Conservation (phyloP, 192 early-diverging fungal genomes). For the Chytriomyces hyalinus region DNA sequence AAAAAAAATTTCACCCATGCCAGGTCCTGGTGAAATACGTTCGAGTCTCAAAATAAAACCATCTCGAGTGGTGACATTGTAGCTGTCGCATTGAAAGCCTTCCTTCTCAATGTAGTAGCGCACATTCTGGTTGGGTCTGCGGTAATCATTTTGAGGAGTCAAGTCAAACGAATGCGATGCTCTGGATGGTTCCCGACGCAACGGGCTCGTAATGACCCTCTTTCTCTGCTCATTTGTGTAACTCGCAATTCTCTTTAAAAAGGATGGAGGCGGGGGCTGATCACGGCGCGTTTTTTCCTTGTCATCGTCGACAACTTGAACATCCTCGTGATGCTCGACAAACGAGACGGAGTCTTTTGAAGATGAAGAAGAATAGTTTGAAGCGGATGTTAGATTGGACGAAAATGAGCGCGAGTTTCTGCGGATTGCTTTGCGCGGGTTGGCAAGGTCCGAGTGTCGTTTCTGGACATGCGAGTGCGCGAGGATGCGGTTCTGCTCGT, state of each 20-base stretch:
- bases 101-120: constrained; percentile 23
- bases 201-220: neutral
- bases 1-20: neutral
- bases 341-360: neutral
- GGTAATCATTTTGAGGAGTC: neutral
- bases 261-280: neutral
- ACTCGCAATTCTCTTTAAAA: constrained; percentile 27
- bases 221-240: constrained; percentile 4
- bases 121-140: constrained; percentile 13
- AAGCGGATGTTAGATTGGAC: neutral
- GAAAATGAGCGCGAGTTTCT: neutral
- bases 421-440: constrained; percentile 14
- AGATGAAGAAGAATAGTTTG: too few relatives aligned
- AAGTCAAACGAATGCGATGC: neutral
- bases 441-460: neutral
- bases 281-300: neutral
- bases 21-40: constrained; percentile 3
- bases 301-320: constrained; percentile 14
- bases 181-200: neutral
- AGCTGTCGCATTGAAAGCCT: constrained; percentile 24
- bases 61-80: constrained; percentile 24
- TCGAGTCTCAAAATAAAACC: constrained; percentile 28
- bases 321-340: constrained; percentile 17
- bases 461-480: constrained; percentile 22
- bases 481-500: constrained; percentile 25